Evolutionary conservation across 768 basidiomycete genomes (phyloP).

Genomic region (Leccinum truebloodii): DNA sequence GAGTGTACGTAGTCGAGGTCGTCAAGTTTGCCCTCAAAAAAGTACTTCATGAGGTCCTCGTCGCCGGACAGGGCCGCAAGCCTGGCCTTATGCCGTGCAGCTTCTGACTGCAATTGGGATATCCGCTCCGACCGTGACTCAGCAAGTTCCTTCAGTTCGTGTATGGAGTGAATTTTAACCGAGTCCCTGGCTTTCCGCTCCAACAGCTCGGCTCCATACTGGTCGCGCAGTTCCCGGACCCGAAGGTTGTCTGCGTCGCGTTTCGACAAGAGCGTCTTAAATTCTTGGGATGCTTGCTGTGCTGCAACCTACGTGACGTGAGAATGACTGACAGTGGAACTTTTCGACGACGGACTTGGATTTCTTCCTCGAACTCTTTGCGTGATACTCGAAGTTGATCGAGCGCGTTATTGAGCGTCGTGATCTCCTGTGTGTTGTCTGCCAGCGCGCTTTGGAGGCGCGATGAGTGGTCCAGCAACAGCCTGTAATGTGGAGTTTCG

Average conservation of each 20-base stretch:
- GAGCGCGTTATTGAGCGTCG: constrained; percentile 46
- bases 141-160: constrained; percentile 66
- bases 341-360: constrained; percentile 39
- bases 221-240: constrained; percentile 75
- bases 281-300: constrained; percentile 58
- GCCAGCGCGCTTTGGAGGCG: constrained; percentile 43
- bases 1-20: constrained; percentile 51
- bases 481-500: constrained; percentile 55
- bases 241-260: constrained; percentile 69
- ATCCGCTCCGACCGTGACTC: constrained; percentile 78
- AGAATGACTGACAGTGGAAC: constrained; percentile 11
- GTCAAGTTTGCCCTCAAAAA: constrained; percentile 57
- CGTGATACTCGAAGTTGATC: constrained; percentile 39
- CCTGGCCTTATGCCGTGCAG: constrained; percentile 67
- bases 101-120: constrained; percentile 65
- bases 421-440: constrained; percentile 42
- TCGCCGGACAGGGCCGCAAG: constrained; percentile 75
- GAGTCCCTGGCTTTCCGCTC: constrained; percentile 69
- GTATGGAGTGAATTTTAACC: constrained; percentile 55
- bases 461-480: constrained; percentile 55
- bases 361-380: constrained; percentile 48
- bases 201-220: constrained; percentile 57
- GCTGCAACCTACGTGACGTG: constrained; percentile 38
- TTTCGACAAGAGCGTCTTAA: constrained; percentile 58
- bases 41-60: constrained; percentile 71